Evolutionary conservation across 805 yeast genomes (phyloP), one percentile per base, ranked within the genome.

Genomic region (Yarrowia phangngaensis): DNA sequence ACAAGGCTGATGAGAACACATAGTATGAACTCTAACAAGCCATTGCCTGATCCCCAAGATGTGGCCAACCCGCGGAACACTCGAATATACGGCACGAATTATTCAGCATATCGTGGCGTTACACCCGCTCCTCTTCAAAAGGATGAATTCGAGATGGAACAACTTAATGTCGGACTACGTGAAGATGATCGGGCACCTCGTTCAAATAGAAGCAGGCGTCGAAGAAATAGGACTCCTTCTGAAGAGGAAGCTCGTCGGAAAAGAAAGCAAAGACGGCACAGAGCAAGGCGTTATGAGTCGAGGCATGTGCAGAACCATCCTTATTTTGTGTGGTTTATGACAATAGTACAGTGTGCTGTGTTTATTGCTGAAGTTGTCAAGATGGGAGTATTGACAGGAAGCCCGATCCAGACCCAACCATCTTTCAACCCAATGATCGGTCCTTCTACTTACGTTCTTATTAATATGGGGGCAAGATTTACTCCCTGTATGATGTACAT

Each of bases 401-500:
- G 75, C 12, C 77, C 82, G 3, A 72, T 82, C 52, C 85, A 79
- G 59, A 78, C 84, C 0, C 63, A 79, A 55, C 89, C 89, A 4
- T 74, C 77, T 53, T 79, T 82, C 67, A 82, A 82, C 60, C 89
- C 88, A 5, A 82, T 82, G 88, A 60, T 82, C 20, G 89, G 89
- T 1, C 89, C 89, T 9, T 80, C 86, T 2, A 65, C 80, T 0
- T 80, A 80, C 56, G 67, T 81, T 1, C 71, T 78, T 58, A 80
- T 82, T 51, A 75, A 78, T 55, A 73, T 79, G 74, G 89, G 89
- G 2, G 80, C 86, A 3, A 62, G 88, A 22, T 82, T 79, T 60
- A 71, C 75, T 2, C 86, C 88, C 0, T 82, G 89, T 59, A 80
- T 82, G 86, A 75, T 74, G 34, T 57, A 61, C 29, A 68, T 80